These are phyloP conservation scores for Trifolium fragiferum DNA, from an alignment of 306 rosid genomes.

Conservation along the genomic window DNA sequence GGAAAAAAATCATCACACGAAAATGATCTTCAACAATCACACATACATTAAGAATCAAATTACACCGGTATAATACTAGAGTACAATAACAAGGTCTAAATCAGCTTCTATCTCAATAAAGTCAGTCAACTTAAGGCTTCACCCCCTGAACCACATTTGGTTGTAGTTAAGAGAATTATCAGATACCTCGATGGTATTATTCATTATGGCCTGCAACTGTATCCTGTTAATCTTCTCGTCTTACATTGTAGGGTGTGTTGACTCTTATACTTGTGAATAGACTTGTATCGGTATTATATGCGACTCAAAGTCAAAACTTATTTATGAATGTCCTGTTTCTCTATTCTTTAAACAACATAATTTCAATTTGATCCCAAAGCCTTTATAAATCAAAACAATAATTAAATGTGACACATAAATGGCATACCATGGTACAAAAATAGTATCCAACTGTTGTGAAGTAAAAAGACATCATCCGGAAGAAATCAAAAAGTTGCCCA, in stretches of 20 bases:
- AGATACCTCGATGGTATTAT: not conserved
- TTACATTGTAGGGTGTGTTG: not conserved
- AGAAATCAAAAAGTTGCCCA: too few relatives aligned
- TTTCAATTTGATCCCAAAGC: conserved; percentile 9
- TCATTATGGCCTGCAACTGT: not conserved
- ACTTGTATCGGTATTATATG: not conserved
- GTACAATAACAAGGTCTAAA: not conserved
- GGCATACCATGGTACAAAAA: too few relatives aligned
- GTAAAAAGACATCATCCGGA: too few relatives aligned
- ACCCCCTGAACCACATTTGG: not conserved
- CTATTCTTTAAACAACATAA: not conserved
- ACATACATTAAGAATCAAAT: not conserved
- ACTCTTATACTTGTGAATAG: not conserved
- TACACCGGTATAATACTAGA: not conserved
- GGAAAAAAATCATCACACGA: conserved; percentile 30
- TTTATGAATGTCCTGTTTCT: not conserved
- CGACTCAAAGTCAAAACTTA: not conserved
- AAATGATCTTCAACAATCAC: conserved; percentile 27
- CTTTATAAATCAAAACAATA: not conserved
- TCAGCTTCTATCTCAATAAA: not conserved
- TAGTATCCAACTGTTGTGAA: too few relatives aligned
- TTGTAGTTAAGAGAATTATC: not conserved
- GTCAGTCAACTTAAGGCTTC: not conserved
- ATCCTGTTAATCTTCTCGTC: not conserved
- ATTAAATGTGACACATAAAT: too few relatives aligned